A percentile compares a stretch with the other conserved stretches of the same genome.
Conservation (phyloP, 1,139 yeast genomes). For the Taiozyma sp. region DNA sequence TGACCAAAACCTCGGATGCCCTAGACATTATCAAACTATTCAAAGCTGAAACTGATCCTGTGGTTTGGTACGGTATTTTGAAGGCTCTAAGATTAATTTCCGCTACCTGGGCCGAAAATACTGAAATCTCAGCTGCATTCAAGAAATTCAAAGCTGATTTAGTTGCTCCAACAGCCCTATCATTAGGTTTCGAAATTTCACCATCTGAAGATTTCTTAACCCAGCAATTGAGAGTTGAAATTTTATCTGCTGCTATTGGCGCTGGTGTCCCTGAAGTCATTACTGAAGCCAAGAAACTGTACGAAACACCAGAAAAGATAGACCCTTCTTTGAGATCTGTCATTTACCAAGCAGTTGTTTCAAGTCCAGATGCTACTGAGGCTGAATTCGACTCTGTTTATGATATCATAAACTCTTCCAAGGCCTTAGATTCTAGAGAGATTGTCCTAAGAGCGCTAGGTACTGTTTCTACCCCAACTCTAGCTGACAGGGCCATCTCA, state of each 20-base stretch:
- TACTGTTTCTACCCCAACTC: constrained; percentile 37
- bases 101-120: constrained; percentile 44
- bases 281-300: constrained; percentile 39
- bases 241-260: constrained; percentile 49
- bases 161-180: constrained; percentile 38
- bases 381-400: constrained; percentile 44
- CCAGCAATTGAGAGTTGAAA: constrained; percentile 45
- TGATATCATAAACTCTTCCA: constrained; percentile 49
- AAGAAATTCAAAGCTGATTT: constrained; percentile 37
- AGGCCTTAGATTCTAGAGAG: constrained; percentile 65
- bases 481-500: constrained; percentile 23
- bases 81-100: constrained; percentile 39
- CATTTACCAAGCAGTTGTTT: constrained; percentile 48
- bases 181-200: constrained; percentile 32
- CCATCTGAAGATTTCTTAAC: constrained; percentile 40
- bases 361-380: constrained; percentile 32
- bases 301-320: constrained; percentile 34
- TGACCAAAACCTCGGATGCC: constrained; percentile 45
- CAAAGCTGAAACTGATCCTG: constrained; percentile 47
- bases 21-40: constrained; percentile 40
- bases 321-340: constrained; percentile 55
- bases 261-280: constrained; percentile 47
- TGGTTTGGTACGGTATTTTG: constrained; percentile 64
- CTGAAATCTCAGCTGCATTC: constrained; percentile 35
- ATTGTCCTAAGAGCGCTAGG: constrained; percentile 62